phyloP scores from a whole-genome alignment of 768 basidiomycete genomes.

The Tubosaeta sp. region DNA sequence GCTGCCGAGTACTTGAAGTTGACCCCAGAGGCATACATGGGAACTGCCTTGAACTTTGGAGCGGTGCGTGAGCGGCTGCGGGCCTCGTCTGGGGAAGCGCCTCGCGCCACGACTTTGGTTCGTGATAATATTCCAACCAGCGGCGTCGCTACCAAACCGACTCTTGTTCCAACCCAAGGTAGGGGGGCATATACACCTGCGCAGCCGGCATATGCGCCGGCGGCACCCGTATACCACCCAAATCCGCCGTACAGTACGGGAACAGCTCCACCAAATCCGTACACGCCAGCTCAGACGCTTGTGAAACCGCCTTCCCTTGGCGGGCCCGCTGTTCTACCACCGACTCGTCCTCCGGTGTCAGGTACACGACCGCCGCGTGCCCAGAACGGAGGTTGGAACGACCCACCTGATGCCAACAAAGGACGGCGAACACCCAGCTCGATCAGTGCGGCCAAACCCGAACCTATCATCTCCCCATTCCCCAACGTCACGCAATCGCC shows the following conservation, averaged over 20 bases:
- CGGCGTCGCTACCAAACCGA: conserved; percentile 14
- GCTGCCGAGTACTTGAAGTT: conserved; percentile 76
- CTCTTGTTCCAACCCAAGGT: conserved; percentile 20
- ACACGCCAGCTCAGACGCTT: conserved; percentile 24
- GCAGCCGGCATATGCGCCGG: conserved; percentile 33
- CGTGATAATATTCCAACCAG: conserved; percentile 28
- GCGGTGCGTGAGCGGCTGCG: conserved; percentile 46
- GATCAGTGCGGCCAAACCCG: conserved; percentile 48
- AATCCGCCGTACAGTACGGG: not conserved
- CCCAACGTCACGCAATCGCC: conserved; percentile 54
- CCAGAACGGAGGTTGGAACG: conserved; percentile 89
- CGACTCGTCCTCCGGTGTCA: conserved; percentile 41
- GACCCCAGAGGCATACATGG: conserved; percentile 76
- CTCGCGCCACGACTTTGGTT: conserved; percentile 26
- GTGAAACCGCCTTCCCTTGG: conserved; percentile 40
- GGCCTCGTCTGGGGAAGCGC: conserved; percentile 31
- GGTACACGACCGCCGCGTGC: conserved; percentile 57
- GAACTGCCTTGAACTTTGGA: conserved; percentile 43
- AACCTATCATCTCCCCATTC: conserved; percentile 86
- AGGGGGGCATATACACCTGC: conserved; percentile 16
- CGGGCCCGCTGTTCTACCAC: conserved; percentile 35
- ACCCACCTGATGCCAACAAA: conserved; percentile 55
- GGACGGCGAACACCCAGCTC: conserved; percentile 51
- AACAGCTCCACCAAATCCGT: not conserved
- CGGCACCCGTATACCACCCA: conserved; percentile 14